Base-by-base conservation (phyloP, 345 rosid species). In the Firmiana major region DNA sequence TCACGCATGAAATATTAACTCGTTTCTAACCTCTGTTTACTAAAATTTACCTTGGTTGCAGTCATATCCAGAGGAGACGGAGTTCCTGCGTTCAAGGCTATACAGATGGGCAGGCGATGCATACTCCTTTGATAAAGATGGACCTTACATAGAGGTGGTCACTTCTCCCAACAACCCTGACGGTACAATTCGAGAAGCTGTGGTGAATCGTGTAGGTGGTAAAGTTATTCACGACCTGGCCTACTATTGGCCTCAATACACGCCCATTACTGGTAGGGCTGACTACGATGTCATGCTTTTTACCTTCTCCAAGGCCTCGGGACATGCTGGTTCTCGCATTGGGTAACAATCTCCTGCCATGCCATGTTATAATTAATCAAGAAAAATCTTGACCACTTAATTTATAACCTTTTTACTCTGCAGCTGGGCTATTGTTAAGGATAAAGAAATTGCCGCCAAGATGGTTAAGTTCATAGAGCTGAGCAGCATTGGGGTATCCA, bases 71-170 rank as follows among this genome's bases (percentile, higher is more conserved):
- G 93, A 88, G 54, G 89, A 84, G 80, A 81, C 89, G 4, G 85
- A 87, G 0, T 86, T 83, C 69, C 79, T 90, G 59, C 84, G 79
- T 38, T 93, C 98, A 46, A 81, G 90, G 54, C 87, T 95, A 9
- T 90, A 89, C 81, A 88, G 86, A 78, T 95, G 99, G 99, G 98
- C 71, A 28, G 98, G 99, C 1, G 97, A 93, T 77, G 99, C 94
- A 7, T 76, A 78, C 78, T 69, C 73, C 22, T 95, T 79, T 68
- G 88, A 90, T 49, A 85, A 86, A 60, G 84, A 88, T 6, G 93
- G 84, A 54, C 87, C 92, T 6, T 92, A 83, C 73, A 85, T 95
- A 5, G 97, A 95, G 86, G 70, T 91, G 9, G 87, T 93, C 19
- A 92, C 90, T 4, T 87, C 97, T 26, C 99, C 97, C 0, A 90